phyloP scores from a whole-genome alignment of 306 rosid genomes.

The Dryas octopetala region DNA sequence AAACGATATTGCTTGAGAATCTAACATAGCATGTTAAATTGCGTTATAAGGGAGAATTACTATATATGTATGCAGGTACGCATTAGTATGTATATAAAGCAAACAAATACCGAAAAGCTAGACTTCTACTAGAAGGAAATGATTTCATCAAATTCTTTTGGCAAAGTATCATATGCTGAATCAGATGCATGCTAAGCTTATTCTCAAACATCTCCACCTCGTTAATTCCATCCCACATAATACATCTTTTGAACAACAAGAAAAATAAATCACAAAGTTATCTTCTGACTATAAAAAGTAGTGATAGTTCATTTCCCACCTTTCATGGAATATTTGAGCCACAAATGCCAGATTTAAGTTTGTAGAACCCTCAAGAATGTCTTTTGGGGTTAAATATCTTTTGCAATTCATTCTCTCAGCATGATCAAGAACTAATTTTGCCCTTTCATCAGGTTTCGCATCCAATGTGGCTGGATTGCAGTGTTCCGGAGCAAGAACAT shows the following conservation, averaged over 20 bases:
- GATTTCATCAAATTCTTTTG: background rate
- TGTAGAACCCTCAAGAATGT: slow-evolving; percentile 79
- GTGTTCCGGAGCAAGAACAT: slow-evolving; percentile 93
- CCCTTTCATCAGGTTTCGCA: slow-evolving; percentile 63
- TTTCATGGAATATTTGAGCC: slow-evolving; percentile 88
- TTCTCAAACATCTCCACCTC: background rate
- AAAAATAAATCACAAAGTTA: background rate
- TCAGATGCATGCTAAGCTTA: background rate
- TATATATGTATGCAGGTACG: background rate
- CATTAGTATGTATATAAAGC: background rate
- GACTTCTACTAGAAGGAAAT: background rate
- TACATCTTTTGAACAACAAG: background rate
- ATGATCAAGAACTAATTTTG: slow-evolving; percentile 81
- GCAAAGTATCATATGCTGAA: slow-evolving; percentile 8
- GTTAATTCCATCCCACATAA: background rate
- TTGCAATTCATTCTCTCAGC: slow-evolving; percentile 97
- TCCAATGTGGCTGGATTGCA: slow-evolving; percentile 80
- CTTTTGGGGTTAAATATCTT: slow-evolving; percentile 76
- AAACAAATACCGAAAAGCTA: background rate
- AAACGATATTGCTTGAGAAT: background rate
- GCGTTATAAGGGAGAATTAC: background rate
- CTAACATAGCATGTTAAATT: background rate
- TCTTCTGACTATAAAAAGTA: background rate
- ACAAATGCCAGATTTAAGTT: slow-evolving; percentile 93
- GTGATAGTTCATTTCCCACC: slow-evolving; percentile 45